Evolutionary conservation across 768 basidiomycete species (phyloP), one percentile per base, ranked within the genome.

Genomic region (Phanerodontia chrysosporium): DNA sequence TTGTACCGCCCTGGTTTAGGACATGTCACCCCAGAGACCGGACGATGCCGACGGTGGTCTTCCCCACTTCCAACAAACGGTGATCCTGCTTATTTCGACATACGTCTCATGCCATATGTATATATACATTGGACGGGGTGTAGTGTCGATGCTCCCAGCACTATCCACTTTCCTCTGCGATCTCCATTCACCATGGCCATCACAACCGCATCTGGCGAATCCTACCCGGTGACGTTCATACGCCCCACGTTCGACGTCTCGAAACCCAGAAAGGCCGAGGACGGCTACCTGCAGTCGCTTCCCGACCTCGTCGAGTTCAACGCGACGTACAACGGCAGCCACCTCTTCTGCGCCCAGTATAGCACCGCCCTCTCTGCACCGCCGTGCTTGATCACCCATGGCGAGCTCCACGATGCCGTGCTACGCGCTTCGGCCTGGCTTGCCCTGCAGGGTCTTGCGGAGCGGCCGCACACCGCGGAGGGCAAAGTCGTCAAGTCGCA

Each of bases 221-320:
- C 39, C 39, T 18, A 42, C 10, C 8, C 10, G 10, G 39, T 10
- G 18, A 1, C 73, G 51, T 77, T 77, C 57, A 62, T 73, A 46
- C 73, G 75, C 29, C 73, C 76, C 35, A 68, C 68, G 46, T 64
- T 77, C 57, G 75, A 73, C 61, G 65, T 74, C 29, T 70, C 71
- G 27, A 73, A 73, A 57, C 67, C 61, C 3, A 56, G 62, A 22
- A 70, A 72, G 62, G 60, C 55, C 14, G 55, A 63, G 2, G 61
- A 65, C n/a, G 73, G 70, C 16, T 66, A 24, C 44, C 51, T 76
- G 49, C 67, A 68, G 10, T 69, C 75, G 3, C 69, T 77, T 25
- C 73, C 74, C 16, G 73, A 76, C 45, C 69, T 76, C 45, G 70
- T 77, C 24, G 70, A 72, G 27, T 76, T 76, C 66, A 66, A 66